These are phyloP conservation scores for Penicillium sp. DNA, from an alignment of 2,329 filamentous ascomycete genomes.

Conservation along the genomic window DNA sequence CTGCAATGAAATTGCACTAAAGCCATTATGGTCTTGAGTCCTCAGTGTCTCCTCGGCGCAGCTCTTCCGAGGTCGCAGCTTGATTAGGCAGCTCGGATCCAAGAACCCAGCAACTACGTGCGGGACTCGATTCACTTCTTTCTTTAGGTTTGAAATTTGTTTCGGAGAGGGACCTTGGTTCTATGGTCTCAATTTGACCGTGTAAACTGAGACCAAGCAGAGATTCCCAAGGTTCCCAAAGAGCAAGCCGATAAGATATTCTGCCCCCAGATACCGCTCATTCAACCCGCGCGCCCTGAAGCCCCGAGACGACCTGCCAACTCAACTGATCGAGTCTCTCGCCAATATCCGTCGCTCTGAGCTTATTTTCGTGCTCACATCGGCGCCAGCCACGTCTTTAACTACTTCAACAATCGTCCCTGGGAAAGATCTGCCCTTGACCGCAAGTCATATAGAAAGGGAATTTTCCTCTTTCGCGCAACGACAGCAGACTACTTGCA, in stretches of 20 bases:
- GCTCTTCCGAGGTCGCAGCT: too few species aligned
- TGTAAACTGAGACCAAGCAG: too few species aligned
- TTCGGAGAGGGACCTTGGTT: too few species aligned
- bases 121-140: too few species aligned
- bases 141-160: too few species aligned
- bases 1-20: too few species aligned
- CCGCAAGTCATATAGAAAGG: slow-evolving; percentile 4
- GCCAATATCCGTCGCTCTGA: background rate
- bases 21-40: too few species aligned
- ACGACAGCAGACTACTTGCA: slow-evolving; percentile 19
- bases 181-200: too few species aligned
- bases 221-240: too few species aligned
- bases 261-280: slow-evolving; percentile 8
- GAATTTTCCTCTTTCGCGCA: slow-evolving; percentile 24
- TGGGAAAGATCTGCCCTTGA: background rate
- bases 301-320: background rate
- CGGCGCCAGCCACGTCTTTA: background rate
- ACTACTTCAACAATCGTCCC: background rate
- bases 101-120: background rate
- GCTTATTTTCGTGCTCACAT: background rate
- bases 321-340: background rate
- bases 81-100: too few species aligned
- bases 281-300: background rate
- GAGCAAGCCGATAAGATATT: slow-evolving; percentile 12
- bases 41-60: too few species aligned